Conservation (phyloP, 768 basidiomycete genomes). For the Hericium alpestre region DNA sequence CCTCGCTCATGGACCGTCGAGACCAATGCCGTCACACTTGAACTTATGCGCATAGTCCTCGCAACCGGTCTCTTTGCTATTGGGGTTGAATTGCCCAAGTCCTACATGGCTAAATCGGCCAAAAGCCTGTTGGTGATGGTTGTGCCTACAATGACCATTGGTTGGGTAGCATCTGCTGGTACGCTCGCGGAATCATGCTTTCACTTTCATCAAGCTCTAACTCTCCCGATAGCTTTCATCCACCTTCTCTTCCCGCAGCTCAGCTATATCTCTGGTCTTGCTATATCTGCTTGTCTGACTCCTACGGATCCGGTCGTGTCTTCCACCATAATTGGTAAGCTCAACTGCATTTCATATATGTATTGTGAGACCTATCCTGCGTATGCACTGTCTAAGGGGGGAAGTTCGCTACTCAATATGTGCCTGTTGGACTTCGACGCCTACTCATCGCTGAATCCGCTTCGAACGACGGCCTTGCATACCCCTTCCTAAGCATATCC, state of each 20-base stretch:
- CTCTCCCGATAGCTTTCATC: constrained; percentile 41
- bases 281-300: constrained; percentile 81
- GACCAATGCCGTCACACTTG: constrained; percentile 61
- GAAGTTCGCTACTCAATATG: constrained; percentile 56
- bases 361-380: neutral
- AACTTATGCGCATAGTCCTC: constrained; percentile 80
- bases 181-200: constrained; percentile 8
- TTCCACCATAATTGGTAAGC: constrained; percentile 64
- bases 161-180: constrained; percentile 73
- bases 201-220: neutral
- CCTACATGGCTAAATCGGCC: constrained; percentile 75
- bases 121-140: constrained; percentile 61
- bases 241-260: constrained; percentile 63
- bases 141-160: constrained; percentile 75
- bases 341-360: neutral
- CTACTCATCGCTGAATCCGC: constrained; percentile 85
- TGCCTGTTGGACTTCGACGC: constrained; percentile 65
- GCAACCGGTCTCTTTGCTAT: constrained; percentile 90
- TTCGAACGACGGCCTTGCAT: constrained; percentile 91
- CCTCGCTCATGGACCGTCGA: constrained; percentile 61
- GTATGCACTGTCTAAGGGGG: constrained; percentile 32
- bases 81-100: constrained; percentile 82
- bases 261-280: constrained; percentile 65
- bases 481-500: constrained; percentile 81
- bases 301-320: constrained; percentile 94